A percentile compares a stretch with the other conserved stretches of the same genome.
Evolutionary conservation across 2,329 filamentous ascomycete genomes (phyloP).

Genomic region (Apiospora aurea): DNA sequence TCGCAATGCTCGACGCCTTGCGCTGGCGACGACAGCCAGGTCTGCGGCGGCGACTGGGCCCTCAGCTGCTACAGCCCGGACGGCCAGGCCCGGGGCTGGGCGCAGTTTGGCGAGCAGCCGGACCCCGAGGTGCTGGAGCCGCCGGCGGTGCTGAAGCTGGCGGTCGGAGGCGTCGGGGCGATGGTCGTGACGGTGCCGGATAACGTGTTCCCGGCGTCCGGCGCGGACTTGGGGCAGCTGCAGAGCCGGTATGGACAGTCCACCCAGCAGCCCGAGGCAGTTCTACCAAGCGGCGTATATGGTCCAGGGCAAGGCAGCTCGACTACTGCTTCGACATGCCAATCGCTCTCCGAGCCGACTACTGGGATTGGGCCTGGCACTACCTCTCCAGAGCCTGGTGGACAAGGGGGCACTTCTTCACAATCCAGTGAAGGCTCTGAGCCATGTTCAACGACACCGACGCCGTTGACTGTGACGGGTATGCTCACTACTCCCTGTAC

Average conservation of each 20-base stretch:
- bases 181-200: background rate
- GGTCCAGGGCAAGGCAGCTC: background rate
- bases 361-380: background rate
- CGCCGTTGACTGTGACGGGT: background rate
- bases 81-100: constrained; percentile 44
- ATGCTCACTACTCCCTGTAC: background rate
- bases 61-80: constrained; percentile 53
- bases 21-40: constrained; percentile 53
- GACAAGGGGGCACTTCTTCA: too few species aligned
- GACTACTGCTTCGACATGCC: background rate
- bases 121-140: constrained; percentile 30
- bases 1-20: constrained; percentile 56
- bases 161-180: background rate
- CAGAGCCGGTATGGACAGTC: background rate
- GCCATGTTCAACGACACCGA: background rate
- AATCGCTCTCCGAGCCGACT: background rate
- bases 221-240: background rate
- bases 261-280: constrained; percentile 11
- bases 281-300: background rate
- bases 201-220: background rate
- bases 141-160: constrained; percentile 1
- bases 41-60: constrained; percentile 58
- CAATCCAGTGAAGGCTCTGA: background rate
- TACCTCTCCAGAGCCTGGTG: background rate
- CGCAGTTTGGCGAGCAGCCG: constrained; percentile 39